phyloP scores from a whole-genome alignment of 805 yeast species.

The Jamesozyma hellenica region DNA sequence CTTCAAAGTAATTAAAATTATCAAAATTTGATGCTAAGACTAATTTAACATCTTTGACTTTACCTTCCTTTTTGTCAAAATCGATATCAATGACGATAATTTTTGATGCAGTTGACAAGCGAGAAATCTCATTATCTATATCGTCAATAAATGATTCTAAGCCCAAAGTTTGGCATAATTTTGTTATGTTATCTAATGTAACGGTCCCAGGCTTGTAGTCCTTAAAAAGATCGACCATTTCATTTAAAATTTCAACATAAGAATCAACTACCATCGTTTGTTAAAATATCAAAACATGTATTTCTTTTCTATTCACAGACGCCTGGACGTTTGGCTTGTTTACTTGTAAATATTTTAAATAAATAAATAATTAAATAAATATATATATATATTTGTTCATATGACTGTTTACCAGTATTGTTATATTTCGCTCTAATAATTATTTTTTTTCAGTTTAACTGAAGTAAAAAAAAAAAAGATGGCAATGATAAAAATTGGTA shows the following conservation, averaged over 20 bases:
- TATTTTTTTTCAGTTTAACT: no score
- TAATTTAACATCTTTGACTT: constrained; percentile 27
- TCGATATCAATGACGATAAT: constrained; percentile 31
- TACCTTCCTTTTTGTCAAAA: constrained; percentile 18
- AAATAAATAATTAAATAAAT: no score
- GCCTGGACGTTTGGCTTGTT: no score
- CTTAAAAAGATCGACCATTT: constrained; percentile 25
- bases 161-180: constrained; percentile 27
- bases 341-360: no score
- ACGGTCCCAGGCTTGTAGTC: constrained; percentile 28
- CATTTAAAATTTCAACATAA: constrained; percentile 20
- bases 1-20: constrained; percentile 26
- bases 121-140: constrained; percentile 17
- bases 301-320: no score
- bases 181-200: constrained; percentile 26
- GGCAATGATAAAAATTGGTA: no score
- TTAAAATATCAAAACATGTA: no score
- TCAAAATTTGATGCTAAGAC: constrained; percentile 31
- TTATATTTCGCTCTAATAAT: no score
- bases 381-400: no score
- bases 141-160: constrained; percentile 29
- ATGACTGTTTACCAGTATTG: no score
- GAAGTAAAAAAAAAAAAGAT: no score
- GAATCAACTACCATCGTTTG: constrained; percentile 18
- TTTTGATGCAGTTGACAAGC: constrained; percentile 30